Percentiles rank a stretch among this genome's conserved stretches.
These are phyloP conservation scores for Globisporangium iwayamae DNA, from an alignment of 352 stramenopile species.

Conservation along the genomic window DNA sequence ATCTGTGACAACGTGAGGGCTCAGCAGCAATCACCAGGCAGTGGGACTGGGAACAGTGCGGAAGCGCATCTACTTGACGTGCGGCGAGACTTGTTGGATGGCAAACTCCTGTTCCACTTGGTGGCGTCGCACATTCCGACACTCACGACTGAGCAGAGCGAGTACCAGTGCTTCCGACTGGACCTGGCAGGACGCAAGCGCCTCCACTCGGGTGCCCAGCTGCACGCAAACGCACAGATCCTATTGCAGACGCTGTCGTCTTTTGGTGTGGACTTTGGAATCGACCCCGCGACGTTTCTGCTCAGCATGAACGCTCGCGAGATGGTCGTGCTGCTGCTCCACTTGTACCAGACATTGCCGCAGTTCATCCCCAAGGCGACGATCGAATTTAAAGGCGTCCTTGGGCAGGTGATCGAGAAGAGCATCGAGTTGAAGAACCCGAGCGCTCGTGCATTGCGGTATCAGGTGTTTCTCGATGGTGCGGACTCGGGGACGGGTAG, in stretches of 20 bases:
- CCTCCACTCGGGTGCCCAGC: conserved; percentile 22
- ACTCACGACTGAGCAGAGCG: conserved; percentile 50
- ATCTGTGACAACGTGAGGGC: conserved; percentile 65
- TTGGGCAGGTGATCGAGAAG: conserved; percentile 88
- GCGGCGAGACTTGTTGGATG: conserved; percentile 57
- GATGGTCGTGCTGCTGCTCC: conserved; percentile 83
- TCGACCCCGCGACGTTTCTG: conserved; percentile 51
- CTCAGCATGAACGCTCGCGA: conserved; percentile 56
- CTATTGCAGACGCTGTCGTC: conserved; percentile 58
- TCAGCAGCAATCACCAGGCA: neutral
- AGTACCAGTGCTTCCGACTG: conserved; percentile 71
- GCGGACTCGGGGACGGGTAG: neutral
- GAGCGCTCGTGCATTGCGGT: conserved; percentile 72
- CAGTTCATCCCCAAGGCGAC: conserved; percentile 92
- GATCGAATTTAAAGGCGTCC: conserved; percentile 88
- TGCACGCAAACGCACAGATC: conserved; percentile 51
- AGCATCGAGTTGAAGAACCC: conserved; percentile 94
- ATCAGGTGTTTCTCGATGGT: conserved; percentile 87
- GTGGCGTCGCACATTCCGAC: conserved; percentile 86
- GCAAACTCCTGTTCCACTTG: conserved; percentile 80
- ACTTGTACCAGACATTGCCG: conserved; percentile 89
- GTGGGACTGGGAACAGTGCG: conserved; percentile 5
- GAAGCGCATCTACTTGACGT: conserved; percentile 56
- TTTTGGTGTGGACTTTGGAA: conserved; percentile 82
- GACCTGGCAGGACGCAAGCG: conserved; percentile 19